phyloP scores from a whole-genome alignment of 345 rosid genomes.

The Brassica rapa region DNA sequence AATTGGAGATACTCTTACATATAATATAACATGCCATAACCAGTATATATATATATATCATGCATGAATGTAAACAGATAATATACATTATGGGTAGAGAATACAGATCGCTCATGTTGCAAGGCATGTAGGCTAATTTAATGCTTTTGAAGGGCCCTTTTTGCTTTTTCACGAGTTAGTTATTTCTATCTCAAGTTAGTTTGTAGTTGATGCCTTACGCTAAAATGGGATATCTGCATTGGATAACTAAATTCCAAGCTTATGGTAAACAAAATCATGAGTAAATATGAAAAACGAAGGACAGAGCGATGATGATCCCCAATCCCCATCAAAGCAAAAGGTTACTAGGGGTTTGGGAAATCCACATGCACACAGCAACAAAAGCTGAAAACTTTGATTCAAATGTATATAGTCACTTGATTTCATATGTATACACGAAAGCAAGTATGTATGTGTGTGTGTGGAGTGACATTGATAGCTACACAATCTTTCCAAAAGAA shows the following conservation, averaged over 20 bases:
- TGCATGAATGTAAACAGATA: too few species aligned
- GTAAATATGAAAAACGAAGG: slow-evolving; percentile 18
- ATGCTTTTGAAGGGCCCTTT: slow-evolving; percentile 37
- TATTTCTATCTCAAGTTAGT: slow-evolving; percentile 50
- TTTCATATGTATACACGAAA: slow-evolving; percentile 1
- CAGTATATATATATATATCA: too few species aligned
- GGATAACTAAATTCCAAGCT: slow-evolving; percentile 43
- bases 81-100: neutral
- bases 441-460: neutral
- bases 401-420: slow-evolving; percentile 38
- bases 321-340: slow-evolving; percentile 39
- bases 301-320: slow-evolving; percentile 35
- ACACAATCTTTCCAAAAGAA: slow-evolving; percentile 38
- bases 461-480: slow-evolving; percentile 28
- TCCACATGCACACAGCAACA: slow-evolving; percentile 41
- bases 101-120: slow-evolving; percentile 30
- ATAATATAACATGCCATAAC: too few species aligned
- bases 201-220: slow-evolving; percentile 44
- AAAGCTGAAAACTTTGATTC: slow-evolving; percentile 42
- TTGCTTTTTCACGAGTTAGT: slow-evolving; percentile 38
- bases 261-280: slow-evolving; percentile 16
- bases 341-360: slow-evolving; percentile 36
- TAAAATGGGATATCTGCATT: slow-evolving; percentile 39
- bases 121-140: slow-evolving; percentile 32
- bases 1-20: too few species aligned